These are phyloP conservation scores for Cercophora sp. DNA, from an alignment of 495 filamentous ascomycete species.

Conservation along the genomic window DNA sequence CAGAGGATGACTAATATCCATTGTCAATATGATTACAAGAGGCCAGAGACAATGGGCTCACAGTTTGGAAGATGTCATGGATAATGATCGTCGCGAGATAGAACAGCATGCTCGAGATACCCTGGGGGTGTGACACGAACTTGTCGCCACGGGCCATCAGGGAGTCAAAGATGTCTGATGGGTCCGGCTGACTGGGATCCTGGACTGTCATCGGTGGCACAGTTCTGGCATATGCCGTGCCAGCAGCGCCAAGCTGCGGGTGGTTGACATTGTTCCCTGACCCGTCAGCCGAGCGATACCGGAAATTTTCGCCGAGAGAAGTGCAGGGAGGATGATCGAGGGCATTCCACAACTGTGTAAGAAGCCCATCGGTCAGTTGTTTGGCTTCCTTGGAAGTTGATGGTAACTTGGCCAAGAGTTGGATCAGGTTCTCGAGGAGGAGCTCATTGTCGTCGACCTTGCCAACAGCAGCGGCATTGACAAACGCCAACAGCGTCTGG, in stretches of 20 bases:
- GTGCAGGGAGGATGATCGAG: constrained; percentile 62
- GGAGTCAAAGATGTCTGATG: constrained; percentile 62
- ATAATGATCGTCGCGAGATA: constrained; percentile 80
- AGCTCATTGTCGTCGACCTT: constrained; percentile 34
- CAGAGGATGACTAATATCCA: constrained; percentile 17
- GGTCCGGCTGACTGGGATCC: constrained; percentile 61
- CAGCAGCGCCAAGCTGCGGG: constrained; percentile 57
- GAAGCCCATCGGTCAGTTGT: constrained; percentile 27
- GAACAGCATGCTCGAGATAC: constrained; percentile 78
- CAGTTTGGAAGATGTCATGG: constrained; percentile 56
- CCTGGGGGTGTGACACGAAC: constrained; percentile 59
- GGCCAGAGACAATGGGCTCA: not conserved
- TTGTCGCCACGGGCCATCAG: constrained; percentile 38
- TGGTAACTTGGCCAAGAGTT: constrained; percentile 33
- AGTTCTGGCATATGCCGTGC: constrained; percentile 63
- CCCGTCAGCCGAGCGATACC: constrained; percentile 63
- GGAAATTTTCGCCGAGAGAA: constrained; percentile 38
- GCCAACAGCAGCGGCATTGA: constrained; percentile 31
- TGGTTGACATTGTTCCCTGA: constrained; percentile 58
- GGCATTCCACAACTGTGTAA: constrained; percentile 60
- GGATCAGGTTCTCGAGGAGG: constrained; percentile 40
- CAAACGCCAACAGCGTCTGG: constrained; percentile 30
- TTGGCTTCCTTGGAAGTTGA: constrained; percentile 27
- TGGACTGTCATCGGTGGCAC: constrained; percentile 47
- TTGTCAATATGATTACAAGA: too few species aligned